These are phyloP conservation scores for Trichosporon inkin DNA, from an alignment of 1,284 basidiomycete genomes.

Conservation along the genomic window DNA sequence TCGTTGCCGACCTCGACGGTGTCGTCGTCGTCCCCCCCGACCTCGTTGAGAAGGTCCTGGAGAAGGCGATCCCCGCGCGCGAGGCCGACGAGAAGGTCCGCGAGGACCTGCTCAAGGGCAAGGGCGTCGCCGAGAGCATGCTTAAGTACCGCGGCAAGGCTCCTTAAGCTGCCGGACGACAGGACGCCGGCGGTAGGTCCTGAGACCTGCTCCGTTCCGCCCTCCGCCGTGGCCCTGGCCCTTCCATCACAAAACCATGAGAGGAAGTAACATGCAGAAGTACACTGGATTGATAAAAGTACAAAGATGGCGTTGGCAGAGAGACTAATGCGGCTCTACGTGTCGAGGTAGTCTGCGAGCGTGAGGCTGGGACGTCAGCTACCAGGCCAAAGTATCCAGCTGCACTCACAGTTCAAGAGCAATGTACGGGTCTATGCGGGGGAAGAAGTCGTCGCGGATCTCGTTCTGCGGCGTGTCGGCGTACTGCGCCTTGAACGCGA, in stretches of 20 bases:
- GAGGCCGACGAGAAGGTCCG: conserved; percentile 70
- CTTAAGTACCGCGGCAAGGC: conserved; percentile 53
- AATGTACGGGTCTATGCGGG: conserved; percentile 57
- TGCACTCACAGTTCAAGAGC: conserved; percentile 55
- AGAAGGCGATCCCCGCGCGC: conserved; percentile 60
- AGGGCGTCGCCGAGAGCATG: conserved; percentile 72
- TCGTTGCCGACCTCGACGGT: conserved; percentile 83
- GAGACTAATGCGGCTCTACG: background rate
- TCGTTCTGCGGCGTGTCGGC: conserved; percentile 48
- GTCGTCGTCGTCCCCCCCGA: conserved; percentile 73
- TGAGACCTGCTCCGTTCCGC: background rate
- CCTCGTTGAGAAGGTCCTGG: conserved; percentile 60
- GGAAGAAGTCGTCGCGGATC: conserved; percentile 56
- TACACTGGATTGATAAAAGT: conserved; percentile 9
- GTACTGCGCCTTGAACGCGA: conserved; percentile 56
- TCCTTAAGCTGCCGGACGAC: conserved; percentile 9
- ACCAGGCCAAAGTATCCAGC: conserved; percentile 21
- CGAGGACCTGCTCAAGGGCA: conserved; percentile 69
- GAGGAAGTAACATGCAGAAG: conserved; percentile 2
- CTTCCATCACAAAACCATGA: background rate
- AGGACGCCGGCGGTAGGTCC: background rate
- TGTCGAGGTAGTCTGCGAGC: conserved; percentile 51
- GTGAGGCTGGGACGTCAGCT: conserved; percentile 39
- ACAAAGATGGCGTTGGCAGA: background rate
- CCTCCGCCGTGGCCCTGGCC: background rate